Percentiles rank a stretch among this genome's conserved stretches.
Evolutionary conservation across 805 yeast species (phyloP).

Genomic region (Nakazawaea ambrosiae): DNA sequence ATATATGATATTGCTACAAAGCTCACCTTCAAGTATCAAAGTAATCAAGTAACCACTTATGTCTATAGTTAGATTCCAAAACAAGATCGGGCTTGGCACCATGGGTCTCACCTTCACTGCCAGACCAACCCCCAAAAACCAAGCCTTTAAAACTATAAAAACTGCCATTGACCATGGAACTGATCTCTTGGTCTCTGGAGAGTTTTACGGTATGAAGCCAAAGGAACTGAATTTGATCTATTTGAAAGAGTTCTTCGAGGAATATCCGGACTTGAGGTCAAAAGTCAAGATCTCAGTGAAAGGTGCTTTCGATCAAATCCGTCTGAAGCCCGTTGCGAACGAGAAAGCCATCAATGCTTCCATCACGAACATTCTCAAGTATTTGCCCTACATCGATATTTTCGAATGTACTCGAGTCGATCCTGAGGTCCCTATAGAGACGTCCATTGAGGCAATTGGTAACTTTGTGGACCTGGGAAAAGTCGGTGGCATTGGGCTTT

Average conservation of each 20-base stretch:
- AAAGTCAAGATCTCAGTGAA: slow-evolving; percentile 60
- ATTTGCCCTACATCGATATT: slow-evolving; percentile 37
- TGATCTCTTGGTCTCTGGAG: slow-evolving; percentile 65
- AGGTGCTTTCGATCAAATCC: slow-evolving; percentile 43
- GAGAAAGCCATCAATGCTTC: slow-evolving; percentile 38
- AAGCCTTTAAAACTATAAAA: slow-evolving; percentile 47
- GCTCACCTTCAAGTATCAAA: too few relatives aligned
- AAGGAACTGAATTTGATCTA: slow-evolving; percentile 47
- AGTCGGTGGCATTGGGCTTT: slow-evolving; percentile 64
- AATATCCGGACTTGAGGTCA: slow-evolving; percentile 47
- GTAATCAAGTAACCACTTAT: too few relatives aligned
- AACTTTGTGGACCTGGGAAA: slow-evolving; percentile 58
- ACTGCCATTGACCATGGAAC: slow-evolving; percentile 42
- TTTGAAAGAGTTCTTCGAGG: slow-evolving; percentile 49
- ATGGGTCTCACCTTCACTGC: slow-evolving; percentile 77
- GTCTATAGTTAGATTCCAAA: too few relatives aligned
- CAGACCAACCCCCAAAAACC: slow-evolving; percentile 43
- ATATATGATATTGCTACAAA: too few relatives aligned
- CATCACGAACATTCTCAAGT: slow-evolving; percentile 36
- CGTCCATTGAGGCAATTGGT: slow-evolving; percentile 47
- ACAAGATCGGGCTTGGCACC: slow-evolving; percentile 65
- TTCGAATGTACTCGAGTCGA: slow-evolving; percentile 75
- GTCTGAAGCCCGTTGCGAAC: slow-evolving; percentile 41
- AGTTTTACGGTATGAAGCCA: slow-evolving; percentile 57
- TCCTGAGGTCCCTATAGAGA: slow-evolving; percentile 45